Base-by-base conservation (phyloP, 2,329 filamentous ascomycete genomes). In the Trichoderma sp. region DNA sequence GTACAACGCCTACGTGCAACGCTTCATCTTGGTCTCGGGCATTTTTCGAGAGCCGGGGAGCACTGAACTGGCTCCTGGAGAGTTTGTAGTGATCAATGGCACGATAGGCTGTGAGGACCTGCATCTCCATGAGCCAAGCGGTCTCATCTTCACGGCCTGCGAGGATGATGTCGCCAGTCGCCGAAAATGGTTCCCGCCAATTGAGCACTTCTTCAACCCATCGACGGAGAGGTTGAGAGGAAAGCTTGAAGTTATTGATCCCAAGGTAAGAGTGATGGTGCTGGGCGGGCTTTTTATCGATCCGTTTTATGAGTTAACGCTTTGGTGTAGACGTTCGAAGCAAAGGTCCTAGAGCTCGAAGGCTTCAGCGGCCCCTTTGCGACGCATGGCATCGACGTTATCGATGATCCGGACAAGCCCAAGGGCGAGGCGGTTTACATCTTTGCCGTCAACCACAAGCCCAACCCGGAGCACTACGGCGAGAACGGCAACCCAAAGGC, bases 381-480 rank as follows among this genome's bases (percentile, higher is more conserved):
- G 6, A 86, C 86, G 0, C 86, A 89, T 67, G 86, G 86, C 1
- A 85, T 89, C 67, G 85, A 86, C 65, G 77, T 89, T 7, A 78
- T 86, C n/a, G 72, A 77, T 3, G 84, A 87, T 67, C 80, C 79
- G 0, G 69, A 78, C 2, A 54, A 62, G 54, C 43, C 73, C 2
- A 67, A 66, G 3, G 71, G 72, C 10, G 71, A 77, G 1, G 75
- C 82, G 0, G 81, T 88, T 6, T 88, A 86, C 68, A 83, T 89
- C 52, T 85, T 85, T 62, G 85, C 83, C 0, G 73, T 89, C 57
- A 89, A 89, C 68, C 87, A 89, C 63, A 69, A 83, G 1, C 82
- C 85, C 0, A 82, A 86, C 64, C 77, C 78, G 0, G 76, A 77
- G 0, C 80, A 78, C 24, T 71, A 72, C 19, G 50, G 56, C 5